These are phyloP conservation scores for Hypericum androsaemum DNA, from an alignment of 345 rosid species.

Conservation along the genomic window DNA sequence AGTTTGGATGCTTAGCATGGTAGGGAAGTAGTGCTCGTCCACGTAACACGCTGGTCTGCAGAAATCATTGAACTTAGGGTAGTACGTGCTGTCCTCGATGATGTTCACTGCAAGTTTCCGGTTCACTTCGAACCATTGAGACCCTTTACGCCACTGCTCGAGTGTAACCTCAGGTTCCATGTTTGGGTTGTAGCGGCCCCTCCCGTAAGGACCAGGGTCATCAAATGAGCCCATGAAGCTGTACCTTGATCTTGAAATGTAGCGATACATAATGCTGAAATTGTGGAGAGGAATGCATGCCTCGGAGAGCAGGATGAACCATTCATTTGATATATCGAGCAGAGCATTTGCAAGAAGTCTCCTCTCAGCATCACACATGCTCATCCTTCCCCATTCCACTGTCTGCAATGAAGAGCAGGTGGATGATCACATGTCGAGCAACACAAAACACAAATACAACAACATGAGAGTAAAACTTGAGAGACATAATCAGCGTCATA, in stretches of 20 bases:
- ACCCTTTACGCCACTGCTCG: slow-evolving; percentile 85
- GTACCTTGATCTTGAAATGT: slow-evolving; percentile 47
- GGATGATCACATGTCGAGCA: not conserved
- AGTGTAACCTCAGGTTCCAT: slow-evolving; percentile 67
- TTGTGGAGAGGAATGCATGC: slow-evolving; percentile 82
- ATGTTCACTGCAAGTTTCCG: slow-evolving; percentile 56
- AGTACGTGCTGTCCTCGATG: slow-evolving; percentile 47
- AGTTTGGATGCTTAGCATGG: slow-evolving; percentile 57
- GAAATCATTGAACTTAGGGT: slow-evolving; percentile 69
- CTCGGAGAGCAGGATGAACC: slow-evolving; percentile 84
- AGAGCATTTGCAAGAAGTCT: slow-evolving; percentile 82
- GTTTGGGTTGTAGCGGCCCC: slow-evolving; percentile 55
- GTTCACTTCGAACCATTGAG: slow-evolving; percentile 86
- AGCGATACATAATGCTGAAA: slow-evolving; percentile 47
- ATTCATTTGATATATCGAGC: slow-evolving; percentile 76
- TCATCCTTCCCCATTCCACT: slow-evolving; percentile 89
- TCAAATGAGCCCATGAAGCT: slow-evolving; percentile 81
- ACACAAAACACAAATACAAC: not conserved
- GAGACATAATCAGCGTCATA: not conserved
- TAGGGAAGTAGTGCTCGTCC: slow-evolving; percentile 88
- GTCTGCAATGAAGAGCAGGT: slow-evolving; percentile 25
- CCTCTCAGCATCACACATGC: slow-evolving; percentile 91
- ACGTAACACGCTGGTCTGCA: slow-evolving; percentile 69
- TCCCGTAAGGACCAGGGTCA: slow-evolving; percentile 64
- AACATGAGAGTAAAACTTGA: not conserved